Base-by-base conservation (phyloP, 495 filamentous ascomycete species). In the Neurospora sp. region DNA sequence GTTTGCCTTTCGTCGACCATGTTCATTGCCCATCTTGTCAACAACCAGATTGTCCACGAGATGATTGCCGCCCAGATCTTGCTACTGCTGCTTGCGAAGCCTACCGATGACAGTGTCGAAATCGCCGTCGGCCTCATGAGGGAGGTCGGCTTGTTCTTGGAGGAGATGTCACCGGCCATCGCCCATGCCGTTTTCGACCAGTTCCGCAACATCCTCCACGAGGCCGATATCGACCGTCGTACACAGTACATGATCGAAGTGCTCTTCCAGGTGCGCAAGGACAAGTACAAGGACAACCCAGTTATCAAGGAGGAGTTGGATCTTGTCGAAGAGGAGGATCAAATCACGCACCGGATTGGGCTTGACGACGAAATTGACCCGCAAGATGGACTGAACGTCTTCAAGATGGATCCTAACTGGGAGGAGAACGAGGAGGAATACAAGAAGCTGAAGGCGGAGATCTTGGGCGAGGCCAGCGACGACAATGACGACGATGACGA, bases 201-300 rank as follows among this genome's bases (percentile, higher is more conserved):
- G 79, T 96, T 99, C 83, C 84, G 96, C 70, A 94, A 89, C 72
- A 98, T 98, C 75, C 85, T 99, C 9, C 94, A 98, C 81, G 96
- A 98, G 79, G 93, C 93, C 42, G 93, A 94, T 77, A 95, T 98
- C 77, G 96, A 99, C 77, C 97, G 97, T 83, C 86, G 96, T 72
- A 93, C 94, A 40, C 96, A 98, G 82, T 98, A 98, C 80, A 97
- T 97, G 94, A 96, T 99, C 73, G 96, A 99, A 79, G 95, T 98
- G 9, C 84, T 99, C 71, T 98, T 99, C 81, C 94, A 98, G 81
- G 90, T 98, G 40, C 89, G 96, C 70, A 98, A 97, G 81, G 96
- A 98, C 80, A 90, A 91, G 69, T 99, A 95, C 84, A 98, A 97
- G 83, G 93, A 98, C 77, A 93, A 98, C 74, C 93, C 89, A 8